Evolutionary conservation across 2,329 filamentous ascomycete genomes (phyloP).

Genomic region (Cytospora leucostoma): DNA sequence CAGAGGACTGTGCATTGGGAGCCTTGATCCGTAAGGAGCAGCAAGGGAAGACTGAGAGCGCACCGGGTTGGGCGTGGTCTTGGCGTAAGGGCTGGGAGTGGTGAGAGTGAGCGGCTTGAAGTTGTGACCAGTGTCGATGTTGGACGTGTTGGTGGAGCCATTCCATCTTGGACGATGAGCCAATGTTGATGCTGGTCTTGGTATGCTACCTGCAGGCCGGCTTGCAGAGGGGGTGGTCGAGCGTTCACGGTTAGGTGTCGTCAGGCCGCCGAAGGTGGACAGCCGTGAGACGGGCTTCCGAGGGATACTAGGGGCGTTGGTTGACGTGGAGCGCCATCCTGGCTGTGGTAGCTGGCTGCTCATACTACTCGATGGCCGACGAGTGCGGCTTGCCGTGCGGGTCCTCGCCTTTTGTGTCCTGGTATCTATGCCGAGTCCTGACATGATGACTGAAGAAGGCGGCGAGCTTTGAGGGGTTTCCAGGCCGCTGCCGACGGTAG

Average conservation of each 20-base stretch:
- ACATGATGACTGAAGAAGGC: slow-evolving; percentile 63
- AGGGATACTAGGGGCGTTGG: slow-evolving; percentile 42
- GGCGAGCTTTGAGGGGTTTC: slow-evolving; percentile 72
- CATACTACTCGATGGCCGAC: slow-evolving; percentile 48
- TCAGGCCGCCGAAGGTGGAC: slow-evolving; percentile 45
- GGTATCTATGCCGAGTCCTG: slow-evolving; percentile 46
- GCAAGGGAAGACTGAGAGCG: slow-evolving; percentile 47
- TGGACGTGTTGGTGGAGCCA: slow-evolving; percentile 61
- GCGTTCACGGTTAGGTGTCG: slow-evolving; percentile 42
- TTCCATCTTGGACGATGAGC: slow-evolving; percentile 73
- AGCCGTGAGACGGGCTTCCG: slow-evolving; percentile 48
- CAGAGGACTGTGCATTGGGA: slow-evolving; percentile 54
- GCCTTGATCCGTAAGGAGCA: slow-evolving; percentile 40
- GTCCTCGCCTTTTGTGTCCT: slow-evolving; percentile 36
- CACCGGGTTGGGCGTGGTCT: slow-evolving; percentile 39
- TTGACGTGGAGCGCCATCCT: slow-evolving; percentile 48
- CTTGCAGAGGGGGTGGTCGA: slow-evolving; percentile 53
- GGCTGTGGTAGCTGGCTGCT: slow-evolving; percentile 50
- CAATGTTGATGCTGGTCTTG: slow-evolving; percentile 49
- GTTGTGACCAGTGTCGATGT: slow-evolving; percentile 67
- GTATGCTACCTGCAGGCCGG: slow-evolving; percentile 37
- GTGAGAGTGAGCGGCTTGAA: slow-evolving; percentile 64
- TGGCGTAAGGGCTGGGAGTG: slow-evolving; percentile 60
- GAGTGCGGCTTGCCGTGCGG: slow-evolving; percentile 37
- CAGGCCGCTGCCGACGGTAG: slow-evolving; percentile 66